Evolutionary conservation across 768 basidiomycete species (phyloP), one percentile per base, ranked within the genome.

Genomic region (Leccinum variicolor): DNA sequence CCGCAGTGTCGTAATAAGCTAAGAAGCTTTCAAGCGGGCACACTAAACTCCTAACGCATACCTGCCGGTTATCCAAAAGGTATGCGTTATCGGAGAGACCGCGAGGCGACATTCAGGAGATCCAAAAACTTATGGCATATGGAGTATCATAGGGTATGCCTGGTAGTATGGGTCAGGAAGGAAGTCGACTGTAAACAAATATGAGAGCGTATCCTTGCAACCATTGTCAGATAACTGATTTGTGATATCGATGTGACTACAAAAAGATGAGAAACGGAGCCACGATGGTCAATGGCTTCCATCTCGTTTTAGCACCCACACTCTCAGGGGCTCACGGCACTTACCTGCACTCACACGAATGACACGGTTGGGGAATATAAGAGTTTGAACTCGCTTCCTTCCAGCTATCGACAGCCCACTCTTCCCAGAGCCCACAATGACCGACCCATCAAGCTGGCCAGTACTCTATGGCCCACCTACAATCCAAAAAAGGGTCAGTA

Each of bases 401-500:
- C 26, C n/a, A 23, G 4, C 9, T 6, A 52, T 26, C 19, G 31
- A 41, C n/a, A 23, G 15, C 34, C 28, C 43, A 41, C 13, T 21
- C 25, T 21, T 8, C 31, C 17, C 5, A 19, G 25, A 19, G 25
- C 50, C 7, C 50, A 21, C 17, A 6, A 55, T 55, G 56, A 33
- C 41, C 21, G 2, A 13, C 45, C 25, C 17, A n/a, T 9, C 19
- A 33, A 34, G 13, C 17, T 55, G 55, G 52, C 36, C 54, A 21
- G 31, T 13, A 29, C 59, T 68, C 21, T 33, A 58, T 29, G 57
- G 61, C 9, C 11, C 43, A 21, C 66, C 56, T 2, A 45, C 52
- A 50, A 48, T 65, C 41, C 56, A 59, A 31, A 54, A 3, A 36
- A 50, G 61, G 6, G 34, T 56, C 29, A 64, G 54, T 10, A 63